Percentiles rank a stretch among this genome's conserved stretches.
These are phyloP conservation scores for Mrakia hoshinonis DNA, from an alignment of 768 basidiomycete genomes.

Conservation along the genomic window DNA sequence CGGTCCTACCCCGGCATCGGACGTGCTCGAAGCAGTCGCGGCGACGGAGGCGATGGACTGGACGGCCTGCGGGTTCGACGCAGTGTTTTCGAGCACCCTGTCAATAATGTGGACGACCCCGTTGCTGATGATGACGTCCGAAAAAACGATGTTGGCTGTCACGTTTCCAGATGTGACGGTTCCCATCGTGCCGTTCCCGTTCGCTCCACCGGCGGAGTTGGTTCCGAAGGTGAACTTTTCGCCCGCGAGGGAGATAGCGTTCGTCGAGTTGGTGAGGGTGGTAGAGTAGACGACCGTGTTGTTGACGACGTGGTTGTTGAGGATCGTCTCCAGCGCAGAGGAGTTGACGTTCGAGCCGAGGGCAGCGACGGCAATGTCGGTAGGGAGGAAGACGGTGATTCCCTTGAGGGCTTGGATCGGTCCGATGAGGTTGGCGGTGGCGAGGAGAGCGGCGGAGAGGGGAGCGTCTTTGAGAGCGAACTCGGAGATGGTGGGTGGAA, in stretches of 20 bases:
- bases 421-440: not conserved
- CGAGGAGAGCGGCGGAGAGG: not conserved
- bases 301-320: slow-evolving; percentile 64
- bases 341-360: no score
- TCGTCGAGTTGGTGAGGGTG: slow-evolving; percentile 40
- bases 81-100: slow-evolving; percentile 48
- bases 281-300: slow-evolving; percentile 60
- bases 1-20: slow-evolving; percentile 1
- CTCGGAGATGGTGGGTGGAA: not conserved
- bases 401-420: not conserved
- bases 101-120: slow-evolving; percentile 47
- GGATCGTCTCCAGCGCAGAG: slow-evolving; percentile 46
- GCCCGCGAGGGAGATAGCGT: slow-evolving; percentile 53
- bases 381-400: not conserved
- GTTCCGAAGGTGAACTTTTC: slow-evolving; percentile 48
- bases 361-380: slow-evolving; percentile 31
- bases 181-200: no score
- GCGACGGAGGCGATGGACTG: slow-evolving; percentile 42
- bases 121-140: slow-evolving; percentile 57
- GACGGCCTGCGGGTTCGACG: slow-evolving; percentile 46
- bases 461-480: not conserved
- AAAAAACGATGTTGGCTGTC: slow-evolving; percentile 49
- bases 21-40: not conserved
- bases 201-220: slow-evolving; percentile 52
- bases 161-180: slow-evolving; percentile 46